phyloP scores from a whole-genome alignment of 1,284 basidiomycete species.

The Naganishia cerealis region DNA sequence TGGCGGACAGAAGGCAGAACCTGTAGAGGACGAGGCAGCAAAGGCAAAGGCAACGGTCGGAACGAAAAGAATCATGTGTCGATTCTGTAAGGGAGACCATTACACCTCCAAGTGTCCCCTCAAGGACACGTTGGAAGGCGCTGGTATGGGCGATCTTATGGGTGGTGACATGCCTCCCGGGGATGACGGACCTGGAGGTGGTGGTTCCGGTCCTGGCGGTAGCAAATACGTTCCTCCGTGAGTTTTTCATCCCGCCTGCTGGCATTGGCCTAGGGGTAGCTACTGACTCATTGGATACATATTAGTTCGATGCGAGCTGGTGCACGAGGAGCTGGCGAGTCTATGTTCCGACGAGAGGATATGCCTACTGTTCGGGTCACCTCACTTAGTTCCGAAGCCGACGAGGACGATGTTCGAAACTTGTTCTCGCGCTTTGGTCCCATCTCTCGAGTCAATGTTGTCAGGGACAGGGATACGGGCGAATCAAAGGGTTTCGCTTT shows the following conservation, averaged over 20 bases:
- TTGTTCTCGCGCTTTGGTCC: slow-evolving; percentile 79
- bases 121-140: slow-evolving; percentile 72
- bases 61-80: slow-evolving; percentile 82
- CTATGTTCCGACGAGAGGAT: slow-evolving; percentile 85
- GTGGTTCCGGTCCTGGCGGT: slow-evolving; percentile 49
- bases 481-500: slow-evolving; percentile 83
- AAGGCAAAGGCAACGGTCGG: slow-evolving; percentile 69
- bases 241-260: slow-evolving; percentile 32
- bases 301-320: slow-evolving; percentile 67
- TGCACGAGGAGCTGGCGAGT: slow-evolving; percentile 71
- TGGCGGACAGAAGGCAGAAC: slow-evolving; percentile 71
- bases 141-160: slow-evolving; percentile 55
- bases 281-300: not conserved
- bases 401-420: slow-evolving; percentile 90
- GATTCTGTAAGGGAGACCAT: slow-evolving; percentile 94
- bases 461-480: slow-evolving; percentile 91
- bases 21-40: slow-evolving; percentile 70
- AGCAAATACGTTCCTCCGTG: slow-evolving; percentile 88
- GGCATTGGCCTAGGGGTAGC: not conserved
- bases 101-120: slow-evolving; percentile 98
- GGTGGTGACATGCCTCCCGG: slow-evolving; percentile 38
- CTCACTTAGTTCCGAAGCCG: slow-evolving; percentile 92
- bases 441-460: slow-evolving; percentile 87
- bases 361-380: slow-evolving; percentile 95
- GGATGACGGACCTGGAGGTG: slow-evolving; percentile 39